Evolutionary conservation across 2,329 filamentous ascomycete species (phyloP).

Genomic region (Juglanconis juglandina): DNA sequence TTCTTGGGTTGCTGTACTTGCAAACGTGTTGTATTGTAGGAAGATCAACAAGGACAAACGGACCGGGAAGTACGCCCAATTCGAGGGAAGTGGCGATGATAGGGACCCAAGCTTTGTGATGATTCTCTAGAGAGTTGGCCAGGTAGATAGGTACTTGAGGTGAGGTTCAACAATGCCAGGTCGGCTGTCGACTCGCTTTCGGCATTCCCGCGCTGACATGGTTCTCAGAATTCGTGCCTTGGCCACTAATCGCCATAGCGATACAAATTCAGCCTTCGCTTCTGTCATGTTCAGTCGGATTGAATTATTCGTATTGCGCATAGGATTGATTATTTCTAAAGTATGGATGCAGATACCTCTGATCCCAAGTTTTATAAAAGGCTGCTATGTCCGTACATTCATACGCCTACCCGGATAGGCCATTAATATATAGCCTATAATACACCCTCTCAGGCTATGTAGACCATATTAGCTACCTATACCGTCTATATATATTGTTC

Average conservation of each 20-base stretch:
- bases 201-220: background rate
- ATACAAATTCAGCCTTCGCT: background rate
- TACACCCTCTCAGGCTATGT: too few species aligned
- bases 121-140: constrained; percentile 43
- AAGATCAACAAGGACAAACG: constrained; percentile 64
- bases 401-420: too few species aligned
- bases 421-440: too few species aligned
- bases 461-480: too few species aligned
- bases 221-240: background rate
- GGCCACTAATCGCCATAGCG: too few species aligned
- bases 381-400: too few species aligned
- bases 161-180: background rate
- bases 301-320: background rate
- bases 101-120: constrained; percentile 60
- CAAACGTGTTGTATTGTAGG: constrained; percentile 59
- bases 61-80: constrained; percentile 56
- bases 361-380: too few species aligned
- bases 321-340: background rate
- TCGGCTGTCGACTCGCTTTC: background rate
- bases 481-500: too few species aligned
- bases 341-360: too few species aligned
- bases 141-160: background rate
- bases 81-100: constrained; percentile 57
- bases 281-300: background rate
- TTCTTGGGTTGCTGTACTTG: constrained; percentile 59